Evolutionary conservation across 2,329 filamentous ascomycete species (phyloP).

Genomic region (Penicillium sp.): DNA sequence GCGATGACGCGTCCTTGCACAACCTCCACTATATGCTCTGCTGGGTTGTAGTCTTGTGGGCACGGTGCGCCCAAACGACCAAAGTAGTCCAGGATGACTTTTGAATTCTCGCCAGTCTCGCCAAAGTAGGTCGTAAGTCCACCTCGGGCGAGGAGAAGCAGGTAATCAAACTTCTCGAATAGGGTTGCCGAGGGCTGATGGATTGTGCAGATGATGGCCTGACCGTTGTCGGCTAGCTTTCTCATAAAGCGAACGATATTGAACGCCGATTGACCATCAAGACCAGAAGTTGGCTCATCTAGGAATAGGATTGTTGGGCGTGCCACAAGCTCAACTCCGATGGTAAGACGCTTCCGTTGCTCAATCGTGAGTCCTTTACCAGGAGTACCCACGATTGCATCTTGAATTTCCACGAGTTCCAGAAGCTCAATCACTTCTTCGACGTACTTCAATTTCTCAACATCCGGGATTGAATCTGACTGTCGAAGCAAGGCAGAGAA

Average conservation of each 20-base stretch:
- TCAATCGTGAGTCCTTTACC: slow-evolving; percentile 70
- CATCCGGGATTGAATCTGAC: slow-evolving; percentile 65
- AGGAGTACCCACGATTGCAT: slow-evolving; percentile 77
- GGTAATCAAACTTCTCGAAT: slow-evolving; percentile 75
- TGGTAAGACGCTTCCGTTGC: slow-evolving; percentile 73
- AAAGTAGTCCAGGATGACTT: slow-evolving; percentile 63
- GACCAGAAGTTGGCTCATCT: slow-evolving; percentile 88
- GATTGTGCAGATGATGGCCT: slow-evolving; percentile 81
- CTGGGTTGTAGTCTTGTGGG: slow-evolving; percentile 65
- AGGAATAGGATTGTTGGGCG: slow-evolving; percentile 89
- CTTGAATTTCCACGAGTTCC: slow-evolving; percentile 83
- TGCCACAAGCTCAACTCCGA: slow-evolving; percentile 91
- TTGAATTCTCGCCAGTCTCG: slow-evolving; percentile 60
- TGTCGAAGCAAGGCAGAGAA: slow-evolving; percentile 83
- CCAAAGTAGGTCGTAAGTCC: slow-evolving; percentile 69
- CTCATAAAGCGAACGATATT: slow-evolving; percentile 81
- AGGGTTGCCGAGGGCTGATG: slow-evolving; percentile 90
- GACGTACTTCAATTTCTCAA: slow-evolving; percentile 80
- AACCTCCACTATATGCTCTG: slow-evolving; percentile 63
- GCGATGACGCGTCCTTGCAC: slow-evolving; percentile 4
- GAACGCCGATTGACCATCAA: slow-evolving; percentile 89
- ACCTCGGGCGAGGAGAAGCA: slow-evolving; percentile 63
- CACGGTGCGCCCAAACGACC: slow-evolving; percentile 61
- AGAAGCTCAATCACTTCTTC: slow-evolving; percentile 83
- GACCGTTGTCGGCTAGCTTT: slow-evolving; percentile 82